Conservation (phyloP, 768 basidiomycete species). For the Roridomyces roridus region DNA sequence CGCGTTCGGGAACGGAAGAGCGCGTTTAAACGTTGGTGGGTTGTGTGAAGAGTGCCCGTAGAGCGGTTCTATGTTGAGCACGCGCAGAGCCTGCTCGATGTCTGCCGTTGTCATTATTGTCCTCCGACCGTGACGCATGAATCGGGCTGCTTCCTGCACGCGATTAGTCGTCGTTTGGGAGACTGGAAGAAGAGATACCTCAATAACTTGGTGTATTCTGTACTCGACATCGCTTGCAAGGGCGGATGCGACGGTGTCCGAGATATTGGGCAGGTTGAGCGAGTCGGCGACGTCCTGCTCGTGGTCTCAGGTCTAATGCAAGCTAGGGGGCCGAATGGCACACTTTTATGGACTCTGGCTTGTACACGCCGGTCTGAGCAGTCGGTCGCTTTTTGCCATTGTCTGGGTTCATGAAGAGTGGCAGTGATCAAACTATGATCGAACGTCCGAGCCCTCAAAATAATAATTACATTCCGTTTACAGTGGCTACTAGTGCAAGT, state of each 20-base stretch:
- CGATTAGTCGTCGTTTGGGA: conserved; percentile 15
- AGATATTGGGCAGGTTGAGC: conserved; percentile 73
- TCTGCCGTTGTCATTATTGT: conserved; percentile 91
- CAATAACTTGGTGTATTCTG: conserved; percentile 91
- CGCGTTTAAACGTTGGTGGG: conserved; percentile 65
- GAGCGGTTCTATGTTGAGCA: conserved; percentile 94
- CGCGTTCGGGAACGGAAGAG: conserved; percentile 57
- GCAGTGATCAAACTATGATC: too few relatives aligned
- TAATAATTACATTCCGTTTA: conserved; percentile 23
- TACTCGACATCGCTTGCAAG: conserved; percentile 98
- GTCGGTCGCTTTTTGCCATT: conserved; percentile 2
- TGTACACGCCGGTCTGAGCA: conserved; percentile 64
- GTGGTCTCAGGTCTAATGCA: conserved; percentile 9
- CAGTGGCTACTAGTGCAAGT: conserved; percentile 8
- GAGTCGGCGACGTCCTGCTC: conserved; percentile 90
- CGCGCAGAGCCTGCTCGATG: conserved; percentile 92
- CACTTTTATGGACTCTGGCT: conserved; percentile 68
- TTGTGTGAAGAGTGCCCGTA: conserved; percentile 82
- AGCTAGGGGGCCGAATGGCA: conserved; percentile 22
- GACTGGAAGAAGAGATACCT: conserved; percentile 54
- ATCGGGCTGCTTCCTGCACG: conserved; percentile 89
- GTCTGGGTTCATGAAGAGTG: not conserved
- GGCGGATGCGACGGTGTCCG: conserved; percentile 80
- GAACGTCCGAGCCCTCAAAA: too few relatives aligned
- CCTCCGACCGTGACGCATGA: conserved; percentile 93